These are phyloP conservation scores for Septoria petroselini DNA, from an alignment of 2,329 filamentous ascomycete species.

Conservation along the genomic window DNA sequence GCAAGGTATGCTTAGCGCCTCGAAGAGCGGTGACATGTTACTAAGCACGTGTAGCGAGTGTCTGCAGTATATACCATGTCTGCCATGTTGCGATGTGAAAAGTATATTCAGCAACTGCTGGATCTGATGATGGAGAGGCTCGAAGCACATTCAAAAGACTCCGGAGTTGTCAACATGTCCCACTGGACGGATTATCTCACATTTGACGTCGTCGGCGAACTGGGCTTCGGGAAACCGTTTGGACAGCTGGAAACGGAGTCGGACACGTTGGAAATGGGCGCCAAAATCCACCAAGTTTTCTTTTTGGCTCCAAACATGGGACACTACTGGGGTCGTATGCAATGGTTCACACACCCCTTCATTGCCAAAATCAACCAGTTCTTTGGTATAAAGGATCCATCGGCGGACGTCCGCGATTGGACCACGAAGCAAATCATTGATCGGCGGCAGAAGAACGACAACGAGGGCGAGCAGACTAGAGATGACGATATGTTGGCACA, in stretches of 20 bases:
- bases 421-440: constrained; percentile 9
- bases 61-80: constrained; percentile 23
- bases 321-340: constrained; percentile 16
- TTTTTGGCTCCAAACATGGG: constrained; percentile 17
- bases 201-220: constrained; percentile 67
- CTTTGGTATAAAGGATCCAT: constrained; percentile 8
- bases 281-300: constrained; percentile 11
- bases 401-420: constrained; percentile 19
- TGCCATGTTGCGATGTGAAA: constrained; percentile 40
- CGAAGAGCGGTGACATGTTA: not conserved
- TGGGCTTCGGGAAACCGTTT: constrained; percentile 37
- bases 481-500: constrained; percentile 24
- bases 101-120: constrained; percentile 38
- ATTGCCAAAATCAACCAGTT: not conserved
- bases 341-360: constrained; percentile 14
- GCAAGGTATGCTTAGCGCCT: not conserved
- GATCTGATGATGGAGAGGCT: constrained; percentile 38
- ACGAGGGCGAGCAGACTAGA: constrained; percentile 1
- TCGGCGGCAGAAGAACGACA: constrained; percentile 1
- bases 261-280: constrained; percentile 14
- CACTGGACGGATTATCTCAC: constrained; percentile 51
- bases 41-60: constrained; percentile 1
- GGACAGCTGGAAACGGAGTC: constrained; percentile 21
- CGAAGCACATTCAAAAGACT: constrained; percentile 13
- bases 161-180: constrained; percentile 27